These are phyloP conservation scores for Aspergillus fumigatiaffinis DNA, from an alignment of 2,329 filamentous ascomycete species.

Conservation along the genomic window DNA sequence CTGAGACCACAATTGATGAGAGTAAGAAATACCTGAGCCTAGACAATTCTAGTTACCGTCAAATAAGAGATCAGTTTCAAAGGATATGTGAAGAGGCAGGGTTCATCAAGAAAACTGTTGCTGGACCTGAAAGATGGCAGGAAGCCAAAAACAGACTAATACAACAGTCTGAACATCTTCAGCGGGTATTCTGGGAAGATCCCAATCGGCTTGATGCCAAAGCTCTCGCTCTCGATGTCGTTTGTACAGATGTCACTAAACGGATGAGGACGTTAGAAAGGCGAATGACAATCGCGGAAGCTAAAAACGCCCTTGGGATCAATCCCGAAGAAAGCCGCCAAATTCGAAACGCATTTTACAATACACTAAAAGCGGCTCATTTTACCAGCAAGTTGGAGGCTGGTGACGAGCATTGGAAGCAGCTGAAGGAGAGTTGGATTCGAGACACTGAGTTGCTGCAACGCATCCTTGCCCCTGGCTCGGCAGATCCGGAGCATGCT, in stretches of 20 bases:
- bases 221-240: slow-evolving; percentile 68
- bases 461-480: slow-evolving; percentile 49
- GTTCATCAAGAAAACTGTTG: slow-evolving; percentile 71
- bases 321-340: slow-evolving; percentile 65
- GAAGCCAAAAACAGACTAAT: slow-evolving; percentile 65
- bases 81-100: slow-evolving; percentile 64
- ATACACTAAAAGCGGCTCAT: slow-evolving; percentile 60
- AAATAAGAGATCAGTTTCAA: slow-evolving; percentile 64
- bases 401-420: slow-evolving; percentile 66
- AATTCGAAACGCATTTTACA: slow-evolving; percentile 63
- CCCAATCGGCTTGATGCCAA: slow-evolving; percentile 59
- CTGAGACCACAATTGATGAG: slow-evolving; percentile 77
- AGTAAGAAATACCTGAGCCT: slow-evolving; percentile 67
- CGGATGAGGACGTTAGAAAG: slow-evolving; percentile 63
- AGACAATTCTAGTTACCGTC: slow-evolving; percentile 59
- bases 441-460: slow-evolving; percentile 54
- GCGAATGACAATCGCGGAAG: slow-evolving; percentile 69
- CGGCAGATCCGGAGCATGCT: slow-evolving; percentile 50
- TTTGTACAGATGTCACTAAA: slow-evolving; percentile 80
- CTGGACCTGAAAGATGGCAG: slow-evolving; percentile 71
- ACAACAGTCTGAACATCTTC: slow-evolving; percentile 60
- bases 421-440: slow-evolving; percentile 67
- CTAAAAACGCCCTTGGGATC: slow-evolving; percentile 67
- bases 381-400: slow-evolving; percentile 72
- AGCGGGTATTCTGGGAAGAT: slow-evolving; percentile 57